These are phyloP conservation scores for Entrophospora sp. DNA, from an alignment of 192 early-diverging fungal genomes.

Conservation along the genomic window DNA sequence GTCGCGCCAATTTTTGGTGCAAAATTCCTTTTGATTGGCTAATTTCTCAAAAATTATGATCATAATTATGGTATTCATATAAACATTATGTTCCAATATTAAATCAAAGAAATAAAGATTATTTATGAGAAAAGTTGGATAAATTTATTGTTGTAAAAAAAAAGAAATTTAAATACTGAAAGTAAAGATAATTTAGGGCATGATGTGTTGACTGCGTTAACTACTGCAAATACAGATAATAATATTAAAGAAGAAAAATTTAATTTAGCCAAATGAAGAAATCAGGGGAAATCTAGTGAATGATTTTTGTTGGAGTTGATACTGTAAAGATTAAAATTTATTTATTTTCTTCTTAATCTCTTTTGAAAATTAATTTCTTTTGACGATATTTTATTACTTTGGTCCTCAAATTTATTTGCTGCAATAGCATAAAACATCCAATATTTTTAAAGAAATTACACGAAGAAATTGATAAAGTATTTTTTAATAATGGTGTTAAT, in stretches of 20 bases:
- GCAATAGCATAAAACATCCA: conserved; percentile 11
- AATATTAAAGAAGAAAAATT: not conserved
- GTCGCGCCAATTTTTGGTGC: no score
- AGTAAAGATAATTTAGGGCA: not conserved
- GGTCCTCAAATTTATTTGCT: not conserved
- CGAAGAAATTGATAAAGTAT: not conserved
- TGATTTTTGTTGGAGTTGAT: not conserved
- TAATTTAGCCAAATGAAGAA: not conserved
- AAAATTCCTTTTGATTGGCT: no score
- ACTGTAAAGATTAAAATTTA: conserved; percentile 1
- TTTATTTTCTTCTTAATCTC: not conserved
- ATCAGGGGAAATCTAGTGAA: conserved; percentile 7
- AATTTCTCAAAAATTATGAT: no score
- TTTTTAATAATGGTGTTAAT: not conserved
- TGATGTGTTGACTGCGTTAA: conserved; percentile 7
- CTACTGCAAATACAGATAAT: conserved; percentile 10
- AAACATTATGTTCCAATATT: no score
- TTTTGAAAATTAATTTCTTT: not conserved
- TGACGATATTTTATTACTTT: not conserved
- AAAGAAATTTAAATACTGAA: not conserved
- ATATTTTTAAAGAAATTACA: not conserved
- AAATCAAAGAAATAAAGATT: not conserved
- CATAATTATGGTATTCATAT: no score
- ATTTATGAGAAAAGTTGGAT: not conserved
- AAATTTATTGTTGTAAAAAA: not conserved